These are phyloP conservation scores for Blastobotrys malaysiensis DNA, from an alignment of 1,139 yeast genomes.

Conservation along the genomic window DNA sequence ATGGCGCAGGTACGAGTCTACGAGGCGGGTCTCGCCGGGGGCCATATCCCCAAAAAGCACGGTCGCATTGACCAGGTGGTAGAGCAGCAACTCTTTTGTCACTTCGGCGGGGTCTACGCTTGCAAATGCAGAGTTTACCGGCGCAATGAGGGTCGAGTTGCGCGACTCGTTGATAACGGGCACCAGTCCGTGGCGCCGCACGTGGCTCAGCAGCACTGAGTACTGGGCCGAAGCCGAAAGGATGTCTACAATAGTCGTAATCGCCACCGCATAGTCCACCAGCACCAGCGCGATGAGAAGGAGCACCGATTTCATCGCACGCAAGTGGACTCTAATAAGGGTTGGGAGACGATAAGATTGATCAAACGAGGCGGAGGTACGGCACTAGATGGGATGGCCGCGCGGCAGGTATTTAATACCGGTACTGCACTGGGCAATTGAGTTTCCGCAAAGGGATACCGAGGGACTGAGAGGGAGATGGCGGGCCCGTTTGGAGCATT, in stretches of 20 bases:
- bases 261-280: not conserved
- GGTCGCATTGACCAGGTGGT: conserved; percentile 33
- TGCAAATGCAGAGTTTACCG: conserved; percentile 76
- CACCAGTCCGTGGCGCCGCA: conserved; percentile 65
- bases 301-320: not conserved
- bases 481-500: too few species aligned
- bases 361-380: not conserved
- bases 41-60: conserved; percentile 18
- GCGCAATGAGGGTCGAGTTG: conserved; percentile 78
- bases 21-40: conserved; percentile 3
- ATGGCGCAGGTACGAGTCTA: not conserved
- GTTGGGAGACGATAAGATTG: not conserved
- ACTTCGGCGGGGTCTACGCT: conserved; percentile 23
- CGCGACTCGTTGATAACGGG: conserved; percentile 59
- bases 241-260: conserved; percentile 59
- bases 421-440: not conserved
- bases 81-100: conserved; percentile 30
- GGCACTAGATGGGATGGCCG: not conserved
- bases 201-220: conserved; percentile 56
- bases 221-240: conserved; percentile 70
- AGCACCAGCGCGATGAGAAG: not conserved
- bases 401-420: too few species aligned
- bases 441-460: not conserved
- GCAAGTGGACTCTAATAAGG: not conserved
- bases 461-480: too few species aligned